Percentiles rank a stretch among this genome's conserved stretches.
phyloP scores from a whole-genome alignment of 805 yeast species.

The Saccharomycopsis sp. region DNA sequence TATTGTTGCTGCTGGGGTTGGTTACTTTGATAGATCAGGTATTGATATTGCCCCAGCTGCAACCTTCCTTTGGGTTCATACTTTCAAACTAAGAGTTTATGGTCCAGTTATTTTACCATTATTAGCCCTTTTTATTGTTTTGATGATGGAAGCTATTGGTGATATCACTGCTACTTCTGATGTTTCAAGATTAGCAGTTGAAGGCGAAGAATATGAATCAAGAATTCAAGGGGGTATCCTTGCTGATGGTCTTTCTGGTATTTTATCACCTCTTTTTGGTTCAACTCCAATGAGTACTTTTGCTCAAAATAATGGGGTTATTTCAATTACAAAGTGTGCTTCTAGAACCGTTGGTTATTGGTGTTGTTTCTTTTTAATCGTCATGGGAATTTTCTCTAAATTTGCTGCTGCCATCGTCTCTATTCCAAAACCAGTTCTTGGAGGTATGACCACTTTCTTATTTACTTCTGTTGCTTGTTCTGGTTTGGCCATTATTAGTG shows the following conservation, averaged over 20 bases:
- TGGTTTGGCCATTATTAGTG: conserved; percentile 55
- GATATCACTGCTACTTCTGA: conserved; percentile 92
- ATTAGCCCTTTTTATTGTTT: conserved; percentile 69
- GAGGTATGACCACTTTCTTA: conserved; percentile 79
- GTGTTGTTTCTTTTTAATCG: conserved; percentile 66
- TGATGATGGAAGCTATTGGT: conserved; percentile 92
- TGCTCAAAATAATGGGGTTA: conserved; percentile 94
- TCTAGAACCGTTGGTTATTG: conserved; percentile 71
- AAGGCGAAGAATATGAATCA: conserved; percentile 71
- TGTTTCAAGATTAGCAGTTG: conserved; percentile 77
- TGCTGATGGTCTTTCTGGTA: conserved; percentile 79
- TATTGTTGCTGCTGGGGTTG: conserved; percentile 85
- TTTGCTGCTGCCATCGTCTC: conserved; percentile 84
- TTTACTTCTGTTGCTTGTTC: conserved; percentile 71
- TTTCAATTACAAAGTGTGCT: conserved; percentile 86
- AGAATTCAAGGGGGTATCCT: conserved; percentile 89
- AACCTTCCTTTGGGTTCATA: conserved; percentile 81
- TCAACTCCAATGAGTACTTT: conserved; percentile 86
- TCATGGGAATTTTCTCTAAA: conserved; percentile 84
- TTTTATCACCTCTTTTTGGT: conserved; percentile 56
- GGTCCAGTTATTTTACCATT: conserved; percentile 84
- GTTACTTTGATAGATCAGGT: conserved; percentile 52
- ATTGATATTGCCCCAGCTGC: conserved; percentile 70
- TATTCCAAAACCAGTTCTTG: conserved; percentile 69
- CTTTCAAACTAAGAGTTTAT: conserved; percentile 65